Conservation (phyloP, 768 basidiomycete genomes). For the Trametes coccinea region DNA sequence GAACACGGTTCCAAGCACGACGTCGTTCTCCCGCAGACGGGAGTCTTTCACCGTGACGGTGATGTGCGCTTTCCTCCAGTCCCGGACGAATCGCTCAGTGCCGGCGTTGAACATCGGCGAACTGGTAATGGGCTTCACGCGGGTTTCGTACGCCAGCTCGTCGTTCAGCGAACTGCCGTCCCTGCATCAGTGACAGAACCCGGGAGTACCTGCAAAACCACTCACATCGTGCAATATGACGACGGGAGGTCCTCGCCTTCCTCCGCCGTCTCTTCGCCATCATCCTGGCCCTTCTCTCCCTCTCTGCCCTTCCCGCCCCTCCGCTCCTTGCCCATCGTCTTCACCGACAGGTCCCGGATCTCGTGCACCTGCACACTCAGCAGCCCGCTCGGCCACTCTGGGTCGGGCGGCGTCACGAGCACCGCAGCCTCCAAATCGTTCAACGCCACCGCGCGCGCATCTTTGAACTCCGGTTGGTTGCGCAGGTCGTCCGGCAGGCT, state of each 20-base stretch:
- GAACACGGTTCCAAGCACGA: slow-evolving; percentile 70
- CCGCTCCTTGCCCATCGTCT: slow-evolving; percentile 38
- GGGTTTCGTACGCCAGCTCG: slow-evolving; percentile 42
- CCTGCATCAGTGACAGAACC: slow-evolving; percentile 21
- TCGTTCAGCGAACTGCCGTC: slow-evolving; percentile 45
- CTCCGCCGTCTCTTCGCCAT: slow-evolving; percentile 52
- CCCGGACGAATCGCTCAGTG: slow-evolving; percentile 68
- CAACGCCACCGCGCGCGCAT: slow-evolving; percentile 46
- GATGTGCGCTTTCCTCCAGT: slow-evolving; percentile 60
- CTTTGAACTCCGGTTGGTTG: slow-evolving; percentile 49
- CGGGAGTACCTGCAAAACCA: background rate
- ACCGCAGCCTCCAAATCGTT: slow-evolving; percentile 45
- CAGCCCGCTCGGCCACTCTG: slow-evolving; percentile 66
- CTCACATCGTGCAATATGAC: slow-evolving; percentile 55
- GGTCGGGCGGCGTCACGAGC: slow-evolving; percentile 51
- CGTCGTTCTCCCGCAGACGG: slow-evolving; percentile 58
- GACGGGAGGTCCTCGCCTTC: slow-evolving; percentile 63
- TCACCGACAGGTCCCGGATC: slow-evolving; percentile 61
- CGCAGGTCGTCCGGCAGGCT: slow-evolving; percentile 41
- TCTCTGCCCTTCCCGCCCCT: slow-evolving; percentile 46
- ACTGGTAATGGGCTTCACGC: slow-evolving; percentile 37
- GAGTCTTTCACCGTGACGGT: slow-evolving; percentile 67
- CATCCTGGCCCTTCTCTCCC: slow-evolving; percentile 55
- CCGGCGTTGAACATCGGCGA: slow-evolving; percentile 52
- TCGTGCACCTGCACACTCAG: slow-evolving; percentile 66